Percentiles rank a stretch among this genome's conserved stretches.
phyloP scores from a whole-genome alignment of 768 basidiomycete genomes.

The Coprinopsis marcescibilis region DNA sequence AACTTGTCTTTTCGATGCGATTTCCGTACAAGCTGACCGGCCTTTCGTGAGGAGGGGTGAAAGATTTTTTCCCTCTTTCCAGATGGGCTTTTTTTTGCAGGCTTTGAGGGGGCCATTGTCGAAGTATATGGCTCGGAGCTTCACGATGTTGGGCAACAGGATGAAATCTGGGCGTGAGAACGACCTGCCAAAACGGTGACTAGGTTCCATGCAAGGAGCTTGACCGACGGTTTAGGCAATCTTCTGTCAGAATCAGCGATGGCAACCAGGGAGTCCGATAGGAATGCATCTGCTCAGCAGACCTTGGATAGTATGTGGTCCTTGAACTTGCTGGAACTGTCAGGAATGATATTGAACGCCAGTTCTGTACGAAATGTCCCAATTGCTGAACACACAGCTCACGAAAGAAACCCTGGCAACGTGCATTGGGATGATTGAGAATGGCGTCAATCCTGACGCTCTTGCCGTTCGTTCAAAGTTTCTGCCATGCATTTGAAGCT shows the following conservation, averaged over 20 bases:
- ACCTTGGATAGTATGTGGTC: conserved; percentile 62
- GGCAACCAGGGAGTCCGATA: conserved; percentile 53
- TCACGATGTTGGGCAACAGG: background rate
- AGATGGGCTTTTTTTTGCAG: conserved; percentile 26
- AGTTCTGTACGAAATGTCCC: conserved; percentile 87
- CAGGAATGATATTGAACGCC: conserved; percentile 2
- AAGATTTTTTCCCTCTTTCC: conserved; percentile 72
- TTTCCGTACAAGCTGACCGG: conserved; percentile 63
- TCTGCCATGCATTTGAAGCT: conserved; percentile 5
- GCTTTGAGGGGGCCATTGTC: conserved; percentile 35
- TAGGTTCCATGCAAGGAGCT: background rate
- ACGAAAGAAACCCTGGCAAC: conserved; percentile 91
- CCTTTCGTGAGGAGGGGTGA: conserved; percentile 82
- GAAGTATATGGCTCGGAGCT: conserved; percentile 2
- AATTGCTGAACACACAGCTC: conserved; percentile 79
- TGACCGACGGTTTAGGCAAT: background rate
- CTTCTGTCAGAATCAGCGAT: conserved; percentile 17
- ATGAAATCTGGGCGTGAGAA: conserved; percentile 22
- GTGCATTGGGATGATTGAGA: conserved; percentile 89
- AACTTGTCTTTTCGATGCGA: conserved; percentile 68
- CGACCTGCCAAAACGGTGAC: background rate
- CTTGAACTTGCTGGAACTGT: background rate
- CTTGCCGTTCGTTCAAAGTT: conserved; percentile 54
- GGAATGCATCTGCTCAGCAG: conserved; percentile 58
- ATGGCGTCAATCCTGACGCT: conserved; percentile 88